Conservation (phyloP, 345 rosid genomes). For the Citrus hindsii region DNA sequence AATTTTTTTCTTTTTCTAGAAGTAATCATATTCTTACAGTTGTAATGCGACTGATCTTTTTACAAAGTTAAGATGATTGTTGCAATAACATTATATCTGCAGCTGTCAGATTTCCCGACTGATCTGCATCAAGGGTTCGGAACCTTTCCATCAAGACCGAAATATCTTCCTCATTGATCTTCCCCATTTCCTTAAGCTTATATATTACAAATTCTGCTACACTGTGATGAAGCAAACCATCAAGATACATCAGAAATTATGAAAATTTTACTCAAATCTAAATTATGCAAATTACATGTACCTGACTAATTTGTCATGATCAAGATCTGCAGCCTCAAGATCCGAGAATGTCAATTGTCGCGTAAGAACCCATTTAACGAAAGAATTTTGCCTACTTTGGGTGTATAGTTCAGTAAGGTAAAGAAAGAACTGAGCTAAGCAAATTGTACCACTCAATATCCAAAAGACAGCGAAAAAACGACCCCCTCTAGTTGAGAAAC, state of each 20-base stretch:
- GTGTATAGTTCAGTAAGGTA: slow-evolving; percentile 45
- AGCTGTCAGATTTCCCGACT: slow-evolving; percentile 45
- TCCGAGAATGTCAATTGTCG: slow-evolving; percentile 27
- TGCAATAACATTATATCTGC: slow-evolving; percentile 21
- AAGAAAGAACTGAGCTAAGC: slow-evolving; percentile 51
- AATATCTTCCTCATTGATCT: slow-evolving; percentile 40
- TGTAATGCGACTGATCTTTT: neutral
- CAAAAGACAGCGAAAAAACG: slow-evolving; percentile 49
- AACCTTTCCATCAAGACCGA: slow-evolving; percentile 38
- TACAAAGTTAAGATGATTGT: neutral
- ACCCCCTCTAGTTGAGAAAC: slow-evolving; percentile 44
- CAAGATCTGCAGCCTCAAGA: slow-evolving; percentile 47
- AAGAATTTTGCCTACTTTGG: slow-evolving; percentile 27
- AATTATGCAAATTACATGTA: slow-evolving; percentile 3
- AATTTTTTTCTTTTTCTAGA: no score
- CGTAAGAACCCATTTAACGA: slow-evolving; percentile 28
- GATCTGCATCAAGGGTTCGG: slow-evolving; percentile 41
- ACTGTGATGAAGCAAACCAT: slow-evolving; percentile 18
- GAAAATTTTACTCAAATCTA: no score
- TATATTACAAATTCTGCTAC: slow-evolving; percentile 44
- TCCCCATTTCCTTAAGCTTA: slow-evolving; percentile 52
- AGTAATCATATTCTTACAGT: neutral
- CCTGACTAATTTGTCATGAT: slow-evolving; percentile 46
- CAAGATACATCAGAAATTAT: neutral
- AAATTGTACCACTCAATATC: slow-evolving; percentile 50